A percentile compares a stretch with the other conserved stretches of the same genome.
These are phyloP conservation scores for Rhodofomes roseus DNA, from an alignment of 1,284 basidiomycete species.

Conservation along the genomic window DNA sequence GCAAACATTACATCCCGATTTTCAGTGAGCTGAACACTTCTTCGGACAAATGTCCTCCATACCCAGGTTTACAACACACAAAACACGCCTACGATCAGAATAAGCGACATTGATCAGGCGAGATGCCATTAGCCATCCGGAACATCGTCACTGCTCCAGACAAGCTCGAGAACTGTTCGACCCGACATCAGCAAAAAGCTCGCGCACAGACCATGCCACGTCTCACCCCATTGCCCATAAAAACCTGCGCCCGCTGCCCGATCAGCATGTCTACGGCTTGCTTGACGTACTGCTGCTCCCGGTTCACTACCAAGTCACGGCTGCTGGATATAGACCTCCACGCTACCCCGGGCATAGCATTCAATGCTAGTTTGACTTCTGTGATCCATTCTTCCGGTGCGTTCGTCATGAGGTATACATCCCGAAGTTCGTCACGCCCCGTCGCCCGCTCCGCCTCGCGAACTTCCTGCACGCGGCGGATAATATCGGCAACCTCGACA, in stretches of 20 bases:
- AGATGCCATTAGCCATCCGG: constrained; percentile 37
- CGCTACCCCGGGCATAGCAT: constrained; percentile 16
- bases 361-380: constrained; percentile 23
- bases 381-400: constrained; percentile 27
- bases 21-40: no score
- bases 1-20: no score
- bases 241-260: constrained; percentile 37
- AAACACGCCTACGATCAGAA: constrained; percentile 11
- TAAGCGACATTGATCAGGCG: constrained; percentile 21
- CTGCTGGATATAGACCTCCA: constrained; percentile 28
- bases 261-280: constrained; percentile 42
- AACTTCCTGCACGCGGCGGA: constrained; percentile 34
- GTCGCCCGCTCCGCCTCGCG: constrained; percentile 24
- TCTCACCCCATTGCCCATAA: constrained; percentile 44
- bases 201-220: neutral
- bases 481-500: constrained; percentile 37
- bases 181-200: neutral
- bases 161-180: constrained; percentile 52
- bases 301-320: constrained; percentile 31
- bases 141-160: constrained; percentile 54
- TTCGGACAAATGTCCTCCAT: no score
- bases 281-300: constrained; percentile 35
- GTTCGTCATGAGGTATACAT: constrained; percentile 36
- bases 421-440: constrained; percentile 15
- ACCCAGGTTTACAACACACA: no score